phyloP scores from a whole-genome alignment of 192 early-diverging fungal genomes.

The Linnemannia schmuckeri region DNA sequence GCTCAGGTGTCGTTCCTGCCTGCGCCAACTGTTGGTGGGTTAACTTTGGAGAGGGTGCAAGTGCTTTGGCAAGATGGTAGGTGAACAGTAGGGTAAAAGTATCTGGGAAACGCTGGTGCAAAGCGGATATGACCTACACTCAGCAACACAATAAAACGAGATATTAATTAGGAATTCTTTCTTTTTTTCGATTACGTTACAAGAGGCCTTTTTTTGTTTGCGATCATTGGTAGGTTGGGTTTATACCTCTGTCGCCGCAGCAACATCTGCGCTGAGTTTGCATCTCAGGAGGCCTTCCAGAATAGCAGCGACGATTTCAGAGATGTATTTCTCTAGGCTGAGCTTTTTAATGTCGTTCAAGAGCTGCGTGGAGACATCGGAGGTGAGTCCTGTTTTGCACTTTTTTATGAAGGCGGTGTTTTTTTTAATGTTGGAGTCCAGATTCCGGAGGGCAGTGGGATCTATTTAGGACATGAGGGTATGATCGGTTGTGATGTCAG shows the following conservation, averaged over 20 bases:
- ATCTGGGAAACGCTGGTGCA: conserved; percentile 92
- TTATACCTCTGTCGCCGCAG: conserved; percentile 83
- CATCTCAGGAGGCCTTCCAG: conserved; percentile 81
- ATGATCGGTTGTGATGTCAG: background rate
- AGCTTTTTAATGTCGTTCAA: conserved; percentile 85
- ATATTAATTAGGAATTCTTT: background rate
- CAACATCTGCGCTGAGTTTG: conserved; percentile 79
- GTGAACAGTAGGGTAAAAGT: conserved; percentile 82
- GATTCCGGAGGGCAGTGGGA: conserved; percentile 63
- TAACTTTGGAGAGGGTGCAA: conserved; percentile 68
- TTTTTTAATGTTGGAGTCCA: conserved; percentile 98
- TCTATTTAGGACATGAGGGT: conserved; percentile 30
- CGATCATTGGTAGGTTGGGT: background rate
- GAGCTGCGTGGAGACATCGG: conserved; percentile 75
- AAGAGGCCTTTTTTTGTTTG: background rate
- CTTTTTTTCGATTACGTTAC: background rate
- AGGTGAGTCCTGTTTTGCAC: conserved; percentile 80
- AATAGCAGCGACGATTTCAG: conserved; percentile 89
- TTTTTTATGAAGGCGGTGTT: conserved; percentile 97
- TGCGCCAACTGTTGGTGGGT: conserved; percentile 65
- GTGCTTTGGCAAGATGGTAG: conserved; percentile 70
- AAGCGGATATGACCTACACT: conserved; percentile 74
- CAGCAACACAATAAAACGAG: background rate
- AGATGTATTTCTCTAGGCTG: conserved; percentile 97
- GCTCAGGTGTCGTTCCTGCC: conserved; percentile 75